Base-by-base conservation (phyloP, 352 stramenopile species). In the Pilasporangium apinafurcum region DNA sequence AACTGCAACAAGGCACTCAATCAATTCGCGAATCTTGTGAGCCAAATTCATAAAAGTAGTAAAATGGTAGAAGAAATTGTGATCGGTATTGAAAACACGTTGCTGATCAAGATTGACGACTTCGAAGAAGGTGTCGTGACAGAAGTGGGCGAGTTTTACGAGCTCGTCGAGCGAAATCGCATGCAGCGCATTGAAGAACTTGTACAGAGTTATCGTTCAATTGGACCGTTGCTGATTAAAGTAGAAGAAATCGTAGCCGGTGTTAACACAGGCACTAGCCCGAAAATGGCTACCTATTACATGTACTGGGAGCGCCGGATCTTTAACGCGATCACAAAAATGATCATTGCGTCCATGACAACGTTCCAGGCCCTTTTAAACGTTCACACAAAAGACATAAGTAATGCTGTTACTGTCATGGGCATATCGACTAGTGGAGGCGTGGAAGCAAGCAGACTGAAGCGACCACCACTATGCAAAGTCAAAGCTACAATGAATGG, bases 301-400 rank as follows among this genome's bases (percentile, higher is more conserved):
- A 91, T 96, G 72, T 98, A 97, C 63, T 98, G 94, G 94, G 95
- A 98, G 48, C 88, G 95, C 17, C 81, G 90, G 5, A 88, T 98
- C 30, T 98, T 97, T 62, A 98, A 98, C 43, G 92, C 92, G 1
- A 97, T 98, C 51, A 96, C 86, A 4, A 96, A 95, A 50, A 98
- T 98, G 87, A 97, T 98, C 34, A 92, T 98, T 37, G 69, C 76
- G 12, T 96, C 85, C 8, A 97, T 98, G 84, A 95, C 87, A 2
- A 95, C 89, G 13, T 96, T 98, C 36, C 85, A 97, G 31, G 88
- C 86, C 2, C 51, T 98, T 5, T 53, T 98, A 3, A 95, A 95
- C 34, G 71, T 95, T 8, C 76, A 92, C 47, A 87, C 81, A 5
- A 92, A 95, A 31, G 83, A 94, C 41, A 72, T 92, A 17, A 83